Evolutionary conservation across 257 asterid genomes (phyloP).

Genomic region (Salvia miltiorrhiza): DNA sequence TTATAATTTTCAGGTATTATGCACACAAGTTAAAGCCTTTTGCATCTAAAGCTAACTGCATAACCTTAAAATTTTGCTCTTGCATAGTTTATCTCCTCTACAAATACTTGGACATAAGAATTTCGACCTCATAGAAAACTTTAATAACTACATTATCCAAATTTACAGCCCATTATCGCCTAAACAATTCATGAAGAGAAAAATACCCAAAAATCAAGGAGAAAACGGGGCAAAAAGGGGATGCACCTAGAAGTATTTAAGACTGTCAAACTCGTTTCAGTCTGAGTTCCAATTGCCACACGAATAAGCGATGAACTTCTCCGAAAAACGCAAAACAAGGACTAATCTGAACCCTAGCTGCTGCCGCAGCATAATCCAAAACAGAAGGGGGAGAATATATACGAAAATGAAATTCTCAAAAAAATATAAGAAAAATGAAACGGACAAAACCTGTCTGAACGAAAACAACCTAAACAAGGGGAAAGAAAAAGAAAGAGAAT

Average conservation of each 20-base stretch:
- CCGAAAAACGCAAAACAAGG: not conserved
- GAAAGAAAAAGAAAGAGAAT: not conserved
- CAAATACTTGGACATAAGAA: not conserved
- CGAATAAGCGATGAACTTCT: not conserved
- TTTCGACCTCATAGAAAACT: not conserved
- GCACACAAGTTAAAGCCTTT: not conserved
- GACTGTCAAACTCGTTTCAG: not conserved
- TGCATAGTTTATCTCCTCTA: not conserved
- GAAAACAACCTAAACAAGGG: constrained; percentile 4
- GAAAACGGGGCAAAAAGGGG: not conserved
- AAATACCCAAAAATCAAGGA: not conserved
- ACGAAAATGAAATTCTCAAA: not conserved
- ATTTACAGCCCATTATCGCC: not conserved
- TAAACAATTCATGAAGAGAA: not conserved
- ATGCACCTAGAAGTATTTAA: not conserved
- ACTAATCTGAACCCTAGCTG: not conserved
- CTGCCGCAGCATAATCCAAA: not conserved
- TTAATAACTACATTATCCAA: not conserved
- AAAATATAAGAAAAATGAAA: no score
- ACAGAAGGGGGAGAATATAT: not conserved
- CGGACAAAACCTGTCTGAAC: not conserved
- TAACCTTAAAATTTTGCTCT: not conserved
- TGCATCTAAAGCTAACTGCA: not conserved
- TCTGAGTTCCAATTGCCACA: not conserved
- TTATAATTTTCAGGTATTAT: constrained; percentile 72